A percentile compares a stretch with the other conserved stretches of the same genome.
These are phyloP conservation scores for Alternaria brassicae DNA, from an alignment of 2,329 filamentous ascomycete species.

Conservation along the genomic window DNA sequence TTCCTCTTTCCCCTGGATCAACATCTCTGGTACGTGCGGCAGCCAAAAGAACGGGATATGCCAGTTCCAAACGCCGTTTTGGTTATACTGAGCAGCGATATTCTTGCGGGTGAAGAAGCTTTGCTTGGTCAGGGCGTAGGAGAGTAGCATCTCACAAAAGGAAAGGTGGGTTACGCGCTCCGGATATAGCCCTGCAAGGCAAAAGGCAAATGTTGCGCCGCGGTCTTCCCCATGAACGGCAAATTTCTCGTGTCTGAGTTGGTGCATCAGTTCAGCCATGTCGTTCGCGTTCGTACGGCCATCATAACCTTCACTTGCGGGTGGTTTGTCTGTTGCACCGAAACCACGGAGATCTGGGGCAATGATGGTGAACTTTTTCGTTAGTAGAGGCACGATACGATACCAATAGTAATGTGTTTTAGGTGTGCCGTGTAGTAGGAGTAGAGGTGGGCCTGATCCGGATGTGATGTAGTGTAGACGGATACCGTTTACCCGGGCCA, in stretches of 20 bases:
- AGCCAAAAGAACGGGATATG: slow-evolving; percentile 43
- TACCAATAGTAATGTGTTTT: slow-evolving; percentile 48
- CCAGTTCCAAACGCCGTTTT: slow-evolving; percentile 32
- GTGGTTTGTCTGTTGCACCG: slow-evolving; percentile 52
- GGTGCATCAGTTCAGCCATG: slow-evolving; percentile 43
- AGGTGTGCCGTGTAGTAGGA: slow-evolving; percentile 32
- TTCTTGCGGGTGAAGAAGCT: slow-evolving; percentile 32
- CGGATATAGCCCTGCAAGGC: slow-evolving; percentile 26
- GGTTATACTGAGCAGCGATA: slow-evolving; percentile 29
- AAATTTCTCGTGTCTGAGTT: slow-evolving; percentile 74
- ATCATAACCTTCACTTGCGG: slow-evolving; percentile 48
- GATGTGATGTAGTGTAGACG: slow-evolving; percentile 32
- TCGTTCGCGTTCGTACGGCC: slow-evolving; percentile 47
- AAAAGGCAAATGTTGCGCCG: slow-evolving; percentile 28
- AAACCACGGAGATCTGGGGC: slow-evolving; percentile 50
- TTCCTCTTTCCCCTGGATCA: slow-evolving; percentile 49
- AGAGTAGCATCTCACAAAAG: slow-evolving; percentile 33
- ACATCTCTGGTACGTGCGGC: slow-evolving; percentile 51
- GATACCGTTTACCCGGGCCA: slow-evolving; percentile 32
- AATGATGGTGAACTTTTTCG: slow-evolving; percentile 47
- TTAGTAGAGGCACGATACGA: slow-evolving; percentile 45
- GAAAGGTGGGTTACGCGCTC: slow-evolving; percentile 26
- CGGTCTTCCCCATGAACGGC: slow-evolving; percentile 67
- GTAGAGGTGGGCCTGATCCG: slow-evolving; percentile 26
- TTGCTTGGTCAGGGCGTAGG: slow-evolving; percentile 22